Base-by-base conservation (phyloP, 352 stramenopile species). In the Phytophthora hybrid region DNA sequence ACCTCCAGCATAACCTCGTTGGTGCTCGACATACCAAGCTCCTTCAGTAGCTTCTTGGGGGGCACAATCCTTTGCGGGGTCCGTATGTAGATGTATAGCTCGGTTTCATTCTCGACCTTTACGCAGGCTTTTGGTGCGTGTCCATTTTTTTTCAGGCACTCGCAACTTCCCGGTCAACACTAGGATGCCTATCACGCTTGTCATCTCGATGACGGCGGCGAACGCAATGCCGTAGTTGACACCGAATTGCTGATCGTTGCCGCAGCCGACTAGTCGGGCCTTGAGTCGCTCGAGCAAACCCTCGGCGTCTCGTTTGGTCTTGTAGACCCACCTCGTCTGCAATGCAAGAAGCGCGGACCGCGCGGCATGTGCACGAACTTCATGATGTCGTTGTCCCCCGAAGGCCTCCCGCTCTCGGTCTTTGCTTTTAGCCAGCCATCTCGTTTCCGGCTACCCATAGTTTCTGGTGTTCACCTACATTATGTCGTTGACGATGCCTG, bases 51-150 rank as follows among this genome's bases (percentile, higher is more conserved):
- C 34, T 70, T 52, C 5, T 39, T 14, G 4, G 55, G 39, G 29
- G 73, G 46, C 23, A 32, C 14, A 69, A 81, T 78, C 4, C 66
- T 62, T 1, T 78, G 47, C 2, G 77, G 73, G 1, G 79, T 34
- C 1, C 39, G 16, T 13, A 81, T 4, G 54, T 63, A 75, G 19
- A 84, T 84, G 1, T 70, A 26, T 5, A 74, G 14, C 5, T 63
- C 51, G 1, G 63, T n/a, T 46, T 81, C 70, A 4, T 60, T 64
- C 0, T 49, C 44, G 0, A 63, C 74, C 37, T 78, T 76, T 0
- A 78, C 53, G 31, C 81, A 84, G 4, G 70, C 77, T 19, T 77
- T 76, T 13, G 70, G 69, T 1, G 79, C 52, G 18, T 81, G 73
- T 14, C 74, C 64, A 53, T 81, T 73, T 3, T 26, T 26, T 53